Base-by-base conservation (phyloP, 2,329 filamentous ascomycete genomes). In the Alternaria incomplexa region DNA sequence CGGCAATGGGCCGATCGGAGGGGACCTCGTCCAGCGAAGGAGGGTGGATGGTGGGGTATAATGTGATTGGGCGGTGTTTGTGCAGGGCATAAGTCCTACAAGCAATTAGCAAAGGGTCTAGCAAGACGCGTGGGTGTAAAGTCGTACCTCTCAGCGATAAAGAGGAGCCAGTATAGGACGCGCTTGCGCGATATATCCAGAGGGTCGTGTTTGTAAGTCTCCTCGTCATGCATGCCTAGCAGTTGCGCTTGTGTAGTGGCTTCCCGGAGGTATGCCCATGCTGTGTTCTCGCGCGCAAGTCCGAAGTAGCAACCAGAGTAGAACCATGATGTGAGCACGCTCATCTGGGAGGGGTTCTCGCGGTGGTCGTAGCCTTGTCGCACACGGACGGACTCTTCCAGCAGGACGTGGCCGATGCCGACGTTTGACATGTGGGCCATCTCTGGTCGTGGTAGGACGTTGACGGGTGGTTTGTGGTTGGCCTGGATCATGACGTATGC, bases 251-350 rank as follows among this genome's bases (percentile, higher is more conserved):
- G 81, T 0, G 86, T 88, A 28, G 88, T 85, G 5, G 88, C 87
- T 74, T 89, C 87, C 48, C 87, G 82, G 5, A 90, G 79, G 71
- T 88, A 88, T 52, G 87, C 84, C 87, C 88, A 90, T 4, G 87
- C 87, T 55, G 88, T 88, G 66, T 86, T 86, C 65, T 86, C 85
- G 71, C 87, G 85, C 65, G 88, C 87, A 47, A 89, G 82, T 68
- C 88, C 87, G 72, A 89, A 89, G 69, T 87, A 88, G 62, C 85
- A 85, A 1, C 86, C 87, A 53, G 85, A 87, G 48, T 88, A 82
- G 77, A 88, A 87, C 77, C 88, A 90, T 0, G 87, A 89, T 4
- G 87, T 89, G 47, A 88, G 84, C n/a, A 89, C 83, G 3, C 86
- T 86, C 58, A 81, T 81, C 8, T 88, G 77, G 0, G 85, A 85